These are phyloP conservation scores for Lactarius sanguifluus DNA, from an alignment of 768 basidiomycete genomes.

Conservation along the genomic window DNA sequence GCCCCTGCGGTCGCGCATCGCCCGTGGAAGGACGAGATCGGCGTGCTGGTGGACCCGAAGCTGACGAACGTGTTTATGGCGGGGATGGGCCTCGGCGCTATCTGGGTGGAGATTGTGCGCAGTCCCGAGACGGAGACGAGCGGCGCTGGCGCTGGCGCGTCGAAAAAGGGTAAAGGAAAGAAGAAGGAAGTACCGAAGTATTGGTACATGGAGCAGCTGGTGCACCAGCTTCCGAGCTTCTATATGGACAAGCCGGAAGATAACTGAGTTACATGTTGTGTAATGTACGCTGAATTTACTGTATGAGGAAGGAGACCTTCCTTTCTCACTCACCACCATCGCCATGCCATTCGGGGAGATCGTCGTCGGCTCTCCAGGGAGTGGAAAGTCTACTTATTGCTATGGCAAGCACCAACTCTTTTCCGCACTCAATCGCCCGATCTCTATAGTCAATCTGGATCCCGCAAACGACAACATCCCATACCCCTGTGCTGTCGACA, in stretches of 20 bases:
- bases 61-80: conserved; percentile 40
- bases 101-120: conserved; percentile 67
- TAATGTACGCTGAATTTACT: neutral
- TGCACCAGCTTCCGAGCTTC: conserved; percentile 55
- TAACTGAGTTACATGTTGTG: neutral
- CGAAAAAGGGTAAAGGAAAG: conserved; percentile 25
- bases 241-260: conserved; percentile 36
- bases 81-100: conserved; percentile 62
- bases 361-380: conserved; percentile 83
- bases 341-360: conserved; percentile 86
- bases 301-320: conserved; percentile 24
- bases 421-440: conserved; percentile 79
- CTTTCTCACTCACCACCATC: conserved; percentile 16
- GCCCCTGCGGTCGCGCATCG: conserved; percentile 39
- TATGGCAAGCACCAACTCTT: conserved; percentile 88
- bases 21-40: conserved; percentile 57
- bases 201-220: conserved; percentile 63
- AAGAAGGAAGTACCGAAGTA: conserved; percentile 39
- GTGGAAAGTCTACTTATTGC: conserved; percentile 87
- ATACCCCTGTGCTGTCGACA: conserved; percentile 88
- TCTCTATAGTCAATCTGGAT: conserved; percentile 92
- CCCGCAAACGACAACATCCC: conserved; percentile 83
- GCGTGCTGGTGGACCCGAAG: conserved; percentile 51
- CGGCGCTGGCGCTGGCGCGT: conserved; percentile 21
- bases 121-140: conserved; percentile 25